Evolutionary conservation across 371 early-diverging fungal genomes (phyloP), one percentile per base, ranked within the genome.

Genomic region (Nosema muscidifuracis): DNA sequence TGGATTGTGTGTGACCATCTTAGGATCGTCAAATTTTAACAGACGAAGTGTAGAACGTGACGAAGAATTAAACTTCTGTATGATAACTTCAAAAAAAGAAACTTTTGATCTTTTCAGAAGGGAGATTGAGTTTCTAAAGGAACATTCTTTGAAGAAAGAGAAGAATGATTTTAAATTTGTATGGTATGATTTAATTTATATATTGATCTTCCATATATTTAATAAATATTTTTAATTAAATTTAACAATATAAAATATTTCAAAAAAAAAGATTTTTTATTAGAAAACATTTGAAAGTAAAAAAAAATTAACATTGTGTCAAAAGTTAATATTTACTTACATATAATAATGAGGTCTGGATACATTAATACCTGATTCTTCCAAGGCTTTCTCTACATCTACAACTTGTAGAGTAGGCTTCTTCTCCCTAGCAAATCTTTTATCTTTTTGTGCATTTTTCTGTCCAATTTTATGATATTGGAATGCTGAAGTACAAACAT

Each of bases 401-500:
- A 53, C 24, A 18, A 84, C 73, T 30, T 82, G 82, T 15, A 84
- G 67, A 0, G 82, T 81, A 3, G 71, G 34, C 61, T 81, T 84
- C 42, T 82, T 84, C 61, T 84, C 84, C 47, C 75, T 77, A 36
- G 79, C 67, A 56, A 77, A 68, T 61, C 81, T 67, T 56, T 84
- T 84, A 65, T 84, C 84, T 56, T 84, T 84, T 36, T 70, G 73
- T 51, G 80, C 77, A 13, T 81, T 81, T 70, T 82, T 79, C 40
- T 81, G 68, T 24, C 76, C 51, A 40, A 83, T 80, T 65, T 82
- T 83, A 61, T 83, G 84, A 60, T 77, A 83, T 62, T 83, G 84
- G 34, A 76, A 78, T 28, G 84, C 74, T 40, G 73, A 75, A 7
- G 60, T 56, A 1, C 80, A 80, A 7, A 82, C 77, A 67, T 81